Base-by-base conservation (phyloP, 805 yeast genomes). In the Ascoidea asiatica region DNA sequence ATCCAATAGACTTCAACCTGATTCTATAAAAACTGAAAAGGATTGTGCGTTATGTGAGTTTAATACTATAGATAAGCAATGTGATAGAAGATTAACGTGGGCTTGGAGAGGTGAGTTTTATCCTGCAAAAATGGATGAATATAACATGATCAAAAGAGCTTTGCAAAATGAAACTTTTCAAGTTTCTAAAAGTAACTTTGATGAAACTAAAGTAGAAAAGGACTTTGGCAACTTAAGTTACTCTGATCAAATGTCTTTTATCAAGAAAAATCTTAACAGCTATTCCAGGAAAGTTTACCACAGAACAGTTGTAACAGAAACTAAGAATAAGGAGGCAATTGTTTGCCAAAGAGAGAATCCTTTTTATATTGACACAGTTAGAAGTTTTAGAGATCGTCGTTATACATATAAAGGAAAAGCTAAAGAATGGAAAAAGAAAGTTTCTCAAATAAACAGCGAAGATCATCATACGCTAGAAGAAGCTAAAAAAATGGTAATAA, bases 1-100 rank as follows among this genome's bases (percentile, higher is more conserved):
- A 5, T 84, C 97, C 0, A 92, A 92, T 63, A 77, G 99, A 57
- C 69, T 92, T 44, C 99, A 92, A 60, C 99, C 99, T 0, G 99
- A 92, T 62, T 89, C 97, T 3, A 90, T 92, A 87, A 89, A 92
- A 52, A 67, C 81, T 0, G 97, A 90, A 56, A 85, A 85, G 53
- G 95, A 88, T 56, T 94, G 98, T 64, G 97, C 98, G 0, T 79
- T 94, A 38, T 94, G 99, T 66, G 98, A 92, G 54, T 94, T 88
- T 64, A 92, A 92, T 59, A 69, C 95, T 46, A 97, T 97, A 0
- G 97, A 95, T 4, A 92, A 92, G 56, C 73, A 71, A 8, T 92
- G 99, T 66, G 98, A 90, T 54, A 69, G 99, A 56, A 67, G 90
- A 45, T 63, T 92, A 45, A 84, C 89, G 0, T 92, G 99, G 99